phyloP scores from a whole-genome alignment of 2,329 filamentous ascomycete species.

The Metarhizium guizhouense region DNA sequence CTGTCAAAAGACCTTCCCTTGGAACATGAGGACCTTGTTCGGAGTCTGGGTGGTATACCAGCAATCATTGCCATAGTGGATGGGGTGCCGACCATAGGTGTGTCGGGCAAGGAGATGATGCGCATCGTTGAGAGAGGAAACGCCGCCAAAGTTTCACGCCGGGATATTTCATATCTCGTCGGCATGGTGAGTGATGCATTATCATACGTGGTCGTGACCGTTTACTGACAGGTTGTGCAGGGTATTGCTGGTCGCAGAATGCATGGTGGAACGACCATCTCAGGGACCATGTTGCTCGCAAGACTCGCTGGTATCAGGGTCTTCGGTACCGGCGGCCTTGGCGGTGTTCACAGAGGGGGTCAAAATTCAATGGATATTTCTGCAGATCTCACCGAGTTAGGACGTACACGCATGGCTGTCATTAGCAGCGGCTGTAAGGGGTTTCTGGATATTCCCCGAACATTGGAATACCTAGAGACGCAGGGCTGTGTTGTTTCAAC shows the following conservation, averaged over 20 bases:
- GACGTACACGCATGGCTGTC: constrained; percentile 79
- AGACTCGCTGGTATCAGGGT: constrained; percentile 80
- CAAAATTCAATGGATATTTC: constrained; percentile 87
- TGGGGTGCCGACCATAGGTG: constrained; percentile 73
- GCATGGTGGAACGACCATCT: constrained; percentile 87
- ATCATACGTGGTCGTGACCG: background rate
- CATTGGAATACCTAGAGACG: constrained; percentile 67
- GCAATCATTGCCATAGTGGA: constrained; percentile 85
- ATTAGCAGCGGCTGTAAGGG: constrained; percentile 90
- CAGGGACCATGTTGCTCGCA: constrained; percentile 86
- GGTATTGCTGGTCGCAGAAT: constrained; percentile 57
- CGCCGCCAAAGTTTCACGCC: constrained; percentile 75
- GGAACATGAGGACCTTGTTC: constrained; percentile 78
- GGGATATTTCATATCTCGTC: constrained; percentile 75
- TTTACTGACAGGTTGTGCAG: constrained; percentile 24
- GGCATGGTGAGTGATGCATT: constrained; percentile 52
- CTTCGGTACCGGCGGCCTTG: constrained; percentile 90
- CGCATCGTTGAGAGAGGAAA: constrained; percentile 59
- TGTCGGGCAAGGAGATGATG: constrained; percentile 62
- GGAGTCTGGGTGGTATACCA: constrained; percentile 72
- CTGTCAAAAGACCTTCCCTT: constrained; percentile 64
- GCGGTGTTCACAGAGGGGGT: constrained; percentile 85
- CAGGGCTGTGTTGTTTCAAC: constrained; percentile 77
- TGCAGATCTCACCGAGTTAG: constrained; percentile 88
- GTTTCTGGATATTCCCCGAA: constrained; percentile 85